Percentiles rank a stretch among this genome's conserved stretches.
Evolutionary conservation across 306 rosid species (phyloP).

Genomic region (Lotus japonicus): DNA sequence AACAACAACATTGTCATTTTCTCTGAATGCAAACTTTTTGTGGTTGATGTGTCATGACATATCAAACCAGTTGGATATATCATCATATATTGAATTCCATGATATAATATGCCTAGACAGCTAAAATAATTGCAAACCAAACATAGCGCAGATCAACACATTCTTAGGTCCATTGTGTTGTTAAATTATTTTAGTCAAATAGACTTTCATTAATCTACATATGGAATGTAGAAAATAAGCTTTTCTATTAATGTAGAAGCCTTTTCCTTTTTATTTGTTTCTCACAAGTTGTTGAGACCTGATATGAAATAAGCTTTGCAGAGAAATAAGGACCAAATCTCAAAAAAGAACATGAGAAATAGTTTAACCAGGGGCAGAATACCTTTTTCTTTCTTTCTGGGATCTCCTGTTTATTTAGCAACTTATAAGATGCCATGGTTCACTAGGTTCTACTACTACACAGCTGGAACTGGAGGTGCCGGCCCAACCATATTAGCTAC

Average conservation of each 20-base stretch:
- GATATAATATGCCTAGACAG: background rate
- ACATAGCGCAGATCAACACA: background rate
- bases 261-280: too few species aligned
- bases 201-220: conserved; percentile 7
- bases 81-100: conserved; percentile 5
- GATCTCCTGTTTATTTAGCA: conserved; percentile 5
- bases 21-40: too few species aligned
- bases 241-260: background rate
- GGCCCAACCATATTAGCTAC: conserved; percentile 94
- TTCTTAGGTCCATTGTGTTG: conserved; percentile 1
- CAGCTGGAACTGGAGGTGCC: conserved; percentile 97
- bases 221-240: background rate
- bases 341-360: background rate
- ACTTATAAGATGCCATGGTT: conserved; percentile 17
- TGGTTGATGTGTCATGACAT: too few species aligned
- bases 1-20: too few species aligned
- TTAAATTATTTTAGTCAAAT: background rate
- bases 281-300: background rate
- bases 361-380: background rate
- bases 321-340: background rate
- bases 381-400: background rate
- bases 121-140: background rate
- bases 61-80: too few species aligned
- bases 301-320: conserved; percentile 3
- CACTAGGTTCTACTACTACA: conserved; percentile 79